Conservation (phyloP, 176 grass and related monocot species). For the Elymus sibiricus region DNA sequence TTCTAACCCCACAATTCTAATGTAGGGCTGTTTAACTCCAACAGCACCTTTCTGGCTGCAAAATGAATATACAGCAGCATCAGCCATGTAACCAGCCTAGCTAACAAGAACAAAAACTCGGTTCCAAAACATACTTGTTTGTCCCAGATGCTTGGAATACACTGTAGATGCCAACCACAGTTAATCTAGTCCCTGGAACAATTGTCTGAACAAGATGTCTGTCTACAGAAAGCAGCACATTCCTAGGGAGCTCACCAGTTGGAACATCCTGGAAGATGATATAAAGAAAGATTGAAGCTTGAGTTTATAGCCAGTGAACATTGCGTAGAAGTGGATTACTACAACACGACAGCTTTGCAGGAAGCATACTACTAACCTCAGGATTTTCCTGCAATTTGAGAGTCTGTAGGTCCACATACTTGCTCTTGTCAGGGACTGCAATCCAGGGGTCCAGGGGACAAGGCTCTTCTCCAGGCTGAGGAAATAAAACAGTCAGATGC, state of each 20-base stretch:
- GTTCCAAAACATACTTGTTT: conserved; percentile 46
- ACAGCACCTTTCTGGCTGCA: conserved; percentile 81
- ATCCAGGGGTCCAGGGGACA: conserved; percentile 97
- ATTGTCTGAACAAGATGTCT: conserved; percentile 95
- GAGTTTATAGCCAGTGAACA: not conserved
- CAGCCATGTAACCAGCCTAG: not conserved
- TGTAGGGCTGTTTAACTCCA: conserved; percentile 97
- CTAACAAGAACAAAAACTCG: not conserved
- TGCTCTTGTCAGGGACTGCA: conserved; percentile 93
- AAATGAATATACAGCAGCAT: not conserved
- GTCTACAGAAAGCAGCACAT: conserved; percentile 85
- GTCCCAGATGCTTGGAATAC: conserved; percentile 80
- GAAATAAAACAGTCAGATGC: not conserved
- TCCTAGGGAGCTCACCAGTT: conserved; percentile 95
- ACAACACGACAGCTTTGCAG: not conserved
- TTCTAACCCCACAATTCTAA: conserved; percentile 92
- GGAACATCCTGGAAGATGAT: conserved; percentile 77
- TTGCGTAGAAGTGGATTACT: not conserved
- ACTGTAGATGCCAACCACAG: conserved; percentile 89
- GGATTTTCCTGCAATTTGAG: conserved; percentile 98
- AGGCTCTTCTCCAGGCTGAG: conserved; percentile 84
- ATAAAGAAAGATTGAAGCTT: not conserved
- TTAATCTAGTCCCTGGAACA: conserved; percentile 91
- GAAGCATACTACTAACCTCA: conserved; percentile 50
- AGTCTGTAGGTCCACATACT: conserved; percentile 95